A percentile compares a stretch with the other conserved stretches of the same genome.
These are phyloP conservation scores for Fomitopsis palustris DNA, from an alignment of 1,284 basidiomycete species.

Conservation along the genomic window DNA sequence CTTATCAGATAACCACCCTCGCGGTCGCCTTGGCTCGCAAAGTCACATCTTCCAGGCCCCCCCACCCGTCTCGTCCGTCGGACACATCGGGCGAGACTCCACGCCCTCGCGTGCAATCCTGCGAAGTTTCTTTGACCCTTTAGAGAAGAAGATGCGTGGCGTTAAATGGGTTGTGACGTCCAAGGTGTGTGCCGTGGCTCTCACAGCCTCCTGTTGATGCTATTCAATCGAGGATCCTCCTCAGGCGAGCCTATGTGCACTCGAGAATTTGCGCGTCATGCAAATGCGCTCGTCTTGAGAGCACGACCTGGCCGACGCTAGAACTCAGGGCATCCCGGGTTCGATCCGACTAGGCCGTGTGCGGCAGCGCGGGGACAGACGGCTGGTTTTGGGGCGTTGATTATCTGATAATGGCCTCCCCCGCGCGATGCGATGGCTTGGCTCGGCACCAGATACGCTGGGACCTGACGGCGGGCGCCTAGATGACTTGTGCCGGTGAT, in stretches of 20 bases:
- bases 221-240: not conserved
- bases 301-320: not conserved
- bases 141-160: not conserved
- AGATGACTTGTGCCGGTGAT: constrained; percentile 6
- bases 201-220: not conserved
- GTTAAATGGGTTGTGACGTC: not conserved
- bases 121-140: not conserved
- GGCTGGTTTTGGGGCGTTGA: not conserved
- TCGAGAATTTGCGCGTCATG: not conserved
- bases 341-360: not conserved
- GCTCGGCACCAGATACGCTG: not conserved
- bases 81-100: not conserved
- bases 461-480: constrained; percentile 1
- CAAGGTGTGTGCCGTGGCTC: not conserved
- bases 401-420: constrained; percentile 21
- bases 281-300: not conserved
- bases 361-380: not conserved
- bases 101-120: not conserved
- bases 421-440: constrained; percentile 1
- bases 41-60: not conserved
- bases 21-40: not conserved
- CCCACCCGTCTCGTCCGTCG: not conserved
- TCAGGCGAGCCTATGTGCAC: not conserved
- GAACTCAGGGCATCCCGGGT: not conserved
- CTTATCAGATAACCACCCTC: constrained; percentile 11